Conservation (phyloP, 495 filamentous ascomycete species). For the Halenospora varia region DNA sequence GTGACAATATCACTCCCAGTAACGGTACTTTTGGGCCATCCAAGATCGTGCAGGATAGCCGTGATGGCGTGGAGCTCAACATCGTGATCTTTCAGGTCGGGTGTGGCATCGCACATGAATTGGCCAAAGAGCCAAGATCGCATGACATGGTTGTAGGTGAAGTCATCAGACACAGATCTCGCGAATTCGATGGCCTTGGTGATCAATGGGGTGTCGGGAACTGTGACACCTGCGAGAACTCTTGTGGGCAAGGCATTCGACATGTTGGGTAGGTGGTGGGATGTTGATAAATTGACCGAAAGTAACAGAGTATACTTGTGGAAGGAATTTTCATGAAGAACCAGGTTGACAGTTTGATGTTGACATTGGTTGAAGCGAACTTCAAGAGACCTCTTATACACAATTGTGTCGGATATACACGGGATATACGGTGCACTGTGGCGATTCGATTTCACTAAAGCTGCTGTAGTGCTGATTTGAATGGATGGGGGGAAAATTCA, state of each 20-base stretch:
- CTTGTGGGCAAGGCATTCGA: background rate
- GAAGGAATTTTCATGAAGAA: too few relatives aligned
- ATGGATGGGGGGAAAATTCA: too few relatives aligned
- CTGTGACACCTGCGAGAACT: conserved; percentile 13
- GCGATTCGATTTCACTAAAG: too few relatives aligned
- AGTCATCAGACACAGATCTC: conserved; percentile 28
- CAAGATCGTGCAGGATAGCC: conserved; percentile 52
- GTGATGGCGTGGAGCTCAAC: conserved; percentile 44
- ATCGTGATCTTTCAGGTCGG: conserved; percentile 32
- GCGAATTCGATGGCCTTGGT: conserved; percentile 34
- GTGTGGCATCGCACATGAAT: conserved; percentile 34
- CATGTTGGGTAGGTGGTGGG: too few relatives aligned
- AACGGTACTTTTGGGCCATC: conserved; percentile 38
- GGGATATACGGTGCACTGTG: too few relatives aligned
- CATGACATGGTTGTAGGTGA: conserved; percentile 45
- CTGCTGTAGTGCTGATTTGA: too few relatives aligned
- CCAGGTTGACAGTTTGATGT: too few relatives aligned
- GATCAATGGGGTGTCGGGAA: conserved; percentile 18
- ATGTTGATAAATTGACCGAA: too few relatives aligned
- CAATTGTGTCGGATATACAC: too few relatives aligned
- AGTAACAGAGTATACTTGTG: too few relatives aligned
- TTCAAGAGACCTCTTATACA: too few relatives aligned
- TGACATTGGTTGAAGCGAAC: too few relatives aligned
- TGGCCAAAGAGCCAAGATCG: conserved; percentile 42
- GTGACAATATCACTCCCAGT: conserved; percentile 32